Evolutionary conservation across 2,329 filamentous ascomycete species (phyloP).

Genomic region (Parascedosporium putredinis): DNA sequence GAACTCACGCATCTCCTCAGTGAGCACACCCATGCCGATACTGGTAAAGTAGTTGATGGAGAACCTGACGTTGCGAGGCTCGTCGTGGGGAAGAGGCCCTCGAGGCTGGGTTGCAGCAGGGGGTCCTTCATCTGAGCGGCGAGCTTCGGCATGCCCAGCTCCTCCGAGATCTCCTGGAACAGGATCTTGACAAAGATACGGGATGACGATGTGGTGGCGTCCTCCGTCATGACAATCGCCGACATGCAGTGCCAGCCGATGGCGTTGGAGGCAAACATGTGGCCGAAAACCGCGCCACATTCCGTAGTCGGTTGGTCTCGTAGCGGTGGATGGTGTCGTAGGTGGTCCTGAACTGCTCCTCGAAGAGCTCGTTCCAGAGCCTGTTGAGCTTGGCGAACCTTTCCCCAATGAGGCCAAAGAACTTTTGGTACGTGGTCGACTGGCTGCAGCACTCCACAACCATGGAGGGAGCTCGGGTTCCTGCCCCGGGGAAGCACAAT

Average conservation of each 20-base stretch:
- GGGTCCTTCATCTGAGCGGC: constrained; percentile 70
- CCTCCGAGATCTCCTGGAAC: constrained; percentile 84
- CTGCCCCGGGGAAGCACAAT: constrained; percentile 77
- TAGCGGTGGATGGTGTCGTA: constrained; percentile 97
- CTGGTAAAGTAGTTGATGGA: constrained; percentile 99
- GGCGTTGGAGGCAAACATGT: constrained; percentile 77
- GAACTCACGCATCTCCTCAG: constrained; percentile 87
- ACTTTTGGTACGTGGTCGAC: constrained; percentile 94
- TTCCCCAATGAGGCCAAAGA: constrained; percentile 90
- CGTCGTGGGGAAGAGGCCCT: constrained; percentile 81
- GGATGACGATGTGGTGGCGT: constrained; percentile 91
- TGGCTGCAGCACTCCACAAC: constrained; percentile 94
- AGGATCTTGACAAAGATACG: constrained; percentile 98
- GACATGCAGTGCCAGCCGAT: constrained; percentile 88
- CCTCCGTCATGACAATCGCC: constrained; percentile 82
- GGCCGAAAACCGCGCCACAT: constrained; percentile 94
- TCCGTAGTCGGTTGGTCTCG: constrained; percentile 88
- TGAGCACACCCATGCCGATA: constrained; percentile 89
- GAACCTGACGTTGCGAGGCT: constrained; percentile 83
- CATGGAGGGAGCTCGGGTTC: constrained; percentile 90
- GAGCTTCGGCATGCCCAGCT: constrained; percentile 72
- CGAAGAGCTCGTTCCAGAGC: constrained; percentile 87
- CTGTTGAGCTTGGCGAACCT: constrained; percentile 93
- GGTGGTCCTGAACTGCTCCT: constrained; percentile 81
- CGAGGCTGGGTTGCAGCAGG: constrained; percentile 63